Conservation (phyloP, 1,284 basidiomycete species). For the Trichosporon faecale region DNA sequence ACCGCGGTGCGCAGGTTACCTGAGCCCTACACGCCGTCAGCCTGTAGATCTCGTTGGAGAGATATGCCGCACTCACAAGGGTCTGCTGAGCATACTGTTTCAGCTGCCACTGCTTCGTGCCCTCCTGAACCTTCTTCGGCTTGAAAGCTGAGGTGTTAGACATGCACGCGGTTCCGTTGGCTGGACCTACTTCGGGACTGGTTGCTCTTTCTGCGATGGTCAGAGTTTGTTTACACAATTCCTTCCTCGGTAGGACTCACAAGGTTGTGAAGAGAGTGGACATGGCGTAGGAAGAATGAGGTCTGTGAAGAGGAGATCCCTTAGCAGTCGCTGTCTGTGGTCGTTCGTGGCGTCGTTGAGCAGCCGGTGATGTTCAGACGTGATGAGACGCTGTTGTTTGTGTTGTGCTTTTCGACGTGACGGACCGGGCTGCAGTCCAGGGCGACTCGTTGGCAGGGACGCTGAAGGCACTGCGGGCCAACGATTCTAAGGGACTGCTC, state of each 20-base stretch:
- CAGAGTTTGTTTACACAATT: constrained; percentile 17
- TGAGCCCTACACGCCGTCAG: constrained; percentile 65
- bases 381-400: constrained; percentile 3
- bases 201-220: constrained; percentile 39
- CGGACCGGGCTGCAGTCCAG: neutral
- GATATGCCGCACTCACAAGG: constrained; percentile 58
- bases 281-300: constrained; percentile 24
- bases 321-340: neutral
- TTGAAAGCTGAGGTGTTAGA: constrained; percentile 66
- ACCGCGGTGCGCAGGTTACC: constrained; percentile 88
- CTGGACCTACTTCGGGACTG: constrained; percentile 42
- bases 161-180: neutral
- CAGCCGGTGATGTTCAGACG: neutral
- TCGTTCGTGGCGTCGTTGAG: neutral
- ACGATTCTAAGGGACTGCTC: neutral
- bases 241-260: constrained; percentile 25
- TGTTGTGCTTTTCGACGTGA: neutral
- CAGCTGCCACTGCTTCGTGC: constrained; percentile 94
- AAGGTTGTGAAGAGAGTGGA: constrained; percentile 43
- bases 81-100: constrained; percentile 97
- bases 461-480: neutral
- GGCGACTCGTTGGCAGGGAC: neutral
- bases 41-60: neutral
- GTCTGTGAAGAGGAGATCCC: neutral
- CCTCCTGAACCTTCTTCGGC: constrained; percentile 91